Evolutionary conservation across 2,329 filamentous ascomycete species (phyloP), one percentile per base, ranked within the genome.

Genomic region (Pseudocercospora eumusae): DNA sequence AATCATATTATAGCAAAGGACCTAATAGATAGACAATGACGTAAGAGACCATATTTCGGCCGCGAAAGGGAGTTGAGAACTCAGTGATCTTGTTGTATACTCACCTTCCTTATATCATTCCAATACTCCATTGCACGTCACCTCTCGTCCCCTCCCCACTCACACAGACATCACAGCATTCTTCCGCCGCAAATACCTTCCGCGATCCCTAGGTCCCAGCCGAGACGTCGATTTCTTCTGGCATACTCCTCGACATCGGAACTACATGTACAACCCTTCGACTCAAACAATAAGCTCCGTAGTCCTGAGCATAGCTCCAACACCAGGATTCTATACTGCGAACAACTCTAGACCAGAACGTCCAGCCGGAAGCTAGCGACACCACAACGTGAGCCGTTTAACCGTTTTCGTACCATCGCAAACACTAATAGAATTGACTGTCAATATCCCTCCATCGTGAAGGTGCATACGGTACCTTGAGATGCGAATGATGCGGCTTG

Each of bases 251-350:
- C 36, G 45, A 18, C 36, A 58, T 40, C 47, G 52, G 13, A 23
- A 57, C 3, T n/a, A n/a, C n/a, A n/a, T n/a, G n/a, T 65, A 60
- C 40, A 45, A 62, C 28, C 56, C 63, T 21, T 42, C 45, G 15
- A 53, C 20, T n/a, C 47, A 58, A 13, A 9, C 18, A 9, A 44
- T 57, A 3, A 36, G 27, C 2, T 45, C 57, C 3, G 58, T 65
- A 11, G 47, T 65, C n/a, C 59, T 65, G 7, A 60, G 52, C 20
- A 52, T 65, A 18, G 61, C 63, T 7, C 63, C 63, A 8, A 65
- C 63, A 2, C 11, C 53, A 36, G 60, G 56, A 2, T 65, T 65
- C 57, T 65, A 65, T 31, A 8, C 20, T 15, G 60, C 55, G 2
- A 57, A 23, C 15, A 45, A 52, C n/a, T n/a, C 47, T 11, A 21